Percentiles rank a stretch among this genome's conserved stretches.
These are phyloP conservation scores for Plantago lanceolata DNA, from an alignment of 305 asterid genomes.

Conservation along the genomic window DNA sequence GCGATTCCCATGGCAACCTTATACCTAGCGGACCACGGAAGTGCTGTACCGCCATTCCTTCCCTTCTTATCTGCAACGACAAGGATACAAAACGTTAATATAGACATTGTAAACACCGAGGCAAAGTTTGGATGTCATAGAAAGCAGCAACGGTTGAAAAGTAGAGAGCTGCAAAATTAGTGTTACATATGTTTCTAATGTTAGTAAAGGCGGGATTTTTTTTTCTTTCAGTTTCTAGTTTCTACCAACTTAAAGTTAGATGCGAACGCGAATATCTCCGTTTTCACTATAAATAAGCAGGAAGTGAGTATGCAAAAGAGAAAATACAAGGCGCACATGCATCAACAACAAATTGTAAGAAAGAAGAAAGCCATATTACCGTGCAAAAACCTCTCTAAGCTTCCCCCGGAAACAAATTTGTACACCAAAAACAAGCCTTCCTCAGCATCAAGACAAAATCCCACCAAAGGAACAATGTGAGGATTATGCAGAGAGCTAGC, in stretches of 20 bases:
- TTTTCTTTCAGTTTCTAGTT: too few species aligned
- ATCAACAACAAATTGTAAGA: background rate
- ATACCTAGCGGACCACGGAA: slow-evolving; percentile 65
- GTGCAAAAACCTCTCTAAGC: slow-evolving; percentile 71
- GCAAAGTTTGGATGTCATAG: background rate
- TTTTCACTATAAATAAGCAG: background rate
- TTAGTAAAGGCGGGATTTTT: too few species aligned
- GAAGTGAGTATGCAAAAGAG: too few species aligned
- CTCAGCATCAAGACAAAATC: slow-evolving; percentile 84
- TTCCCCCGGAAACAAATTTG: slow-evolving; percentile 82
- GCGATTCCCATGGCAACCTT: slow-evolving; percentile 72
- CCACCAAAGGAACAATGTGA: slow-evolving; percentile 71
- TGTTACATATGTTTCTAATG: background rate
- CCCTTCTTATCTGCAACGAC: slow-evolving; percentile 58
- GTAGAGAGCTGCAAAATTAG: too few species aligned
- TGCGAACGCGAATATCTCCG: background rate
- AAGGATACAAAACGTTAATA: slow-evolving; percentile 8
- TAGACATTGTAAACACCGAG: background rate
- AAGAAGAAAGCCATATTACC: slow-evolving; percentile 31
- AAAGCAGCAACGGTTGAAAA: too few species aligned
- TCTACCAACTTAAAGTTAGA: too few species aligned
- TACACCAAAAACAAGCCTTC: slow-evolving; percentile 83
- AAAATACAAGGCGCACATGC: background rate
- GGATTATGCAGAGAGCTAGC: slow-evolving; percentile 73
- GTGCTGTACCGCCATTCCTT: slow-evolving; percentile 45